Conservation (phyloP, 192 early-diverging fungal genomes). For the Diversispora eburnea region DNA sequence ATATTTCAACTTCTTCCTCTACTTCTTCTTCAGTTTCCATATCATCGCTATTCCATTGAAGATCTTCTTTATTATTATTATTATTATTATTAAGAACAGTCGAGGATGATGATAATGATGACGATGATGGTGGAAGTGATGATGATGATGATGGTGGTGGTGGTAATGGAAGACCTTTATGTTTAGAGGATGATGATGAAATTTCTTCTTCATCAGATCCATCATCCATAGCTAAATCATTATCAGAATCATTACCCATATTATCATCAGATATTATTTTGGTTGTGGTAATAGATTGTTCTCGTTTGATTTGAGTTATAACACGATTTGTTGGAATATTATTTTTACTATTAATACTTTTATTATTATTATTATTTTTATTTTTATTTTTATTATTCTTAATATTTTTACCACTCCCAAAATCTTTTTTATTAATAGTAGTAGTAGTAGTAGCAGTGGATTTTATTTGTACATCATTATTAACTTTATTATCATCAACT, state of each 20-base stretch:
- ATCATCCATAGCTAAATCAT: conserved; percentile 27
- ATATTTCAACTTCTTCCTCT: conserved; percentile 15
- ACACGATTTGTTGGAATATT: not conserved
- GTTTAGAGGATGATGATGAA: not conserved
- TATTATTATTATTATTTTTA: too few species aligned
- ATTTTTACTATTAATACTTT: not conserved
- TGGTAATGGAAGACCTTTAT: not conserved
- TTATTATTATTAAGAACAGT: not conserved
- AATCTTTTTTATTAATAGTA: too few species aligned
- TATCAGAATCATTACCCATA: not conserved
- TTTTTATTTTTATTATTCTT: too few species aligned
- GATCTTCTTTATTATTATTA: not conserved
- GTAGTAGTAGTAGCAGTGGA: too few species aligned
- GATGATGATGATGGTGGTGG: too few species aligned
- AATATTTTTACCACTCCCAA: too few species aligned
- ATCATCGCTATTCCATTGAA: conserved; percentile 27
- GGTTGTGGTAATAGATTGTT: not conserved
- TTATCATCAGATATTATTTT: too few species aligned
- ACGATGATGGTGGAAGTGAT: too few species aligned
- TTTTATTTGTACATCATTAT: not conserved
- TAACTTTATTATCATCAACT: not conserved
- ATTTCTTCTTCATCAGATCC: conserved; percentile 12
- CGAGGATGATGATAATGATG: too few species aligned
- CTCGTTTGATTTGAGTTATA: not conserved
- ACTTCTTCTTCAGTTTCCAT: conserved; percentile 28